phyloP scores from a whole-genome alignment of 352 stramenopile genomes.

The Lagenidium giganteum region DNA sequence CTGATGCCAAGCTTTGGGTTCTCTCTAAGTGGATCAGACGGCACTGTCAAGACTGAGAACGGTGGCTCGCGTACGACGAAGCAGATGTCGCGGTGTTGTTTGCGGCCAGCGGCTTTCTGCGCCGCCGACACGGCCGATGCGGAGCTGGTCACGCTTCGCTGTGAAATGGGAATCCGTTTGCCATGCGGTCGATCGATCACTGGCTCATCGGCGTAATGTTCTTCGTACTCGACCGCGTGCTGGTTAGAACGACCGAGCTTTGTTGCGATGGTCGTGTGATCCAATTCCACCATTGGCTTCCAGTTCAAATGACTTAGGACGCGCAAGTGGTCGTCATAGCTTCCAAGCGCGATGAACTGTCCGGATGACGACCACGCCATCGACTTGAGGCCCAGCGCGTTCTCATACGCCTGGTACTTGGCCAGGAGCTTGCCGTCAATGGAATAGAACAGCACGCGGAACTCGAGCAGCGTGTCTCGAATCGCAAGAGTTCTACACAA shows the following conservation, averaged over 20 bases:
- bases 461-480: conserved; percentile 70
- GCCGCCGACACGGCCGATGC: conserved; percentile 53
- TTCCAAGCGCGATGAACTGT: conserved; percentile 74
- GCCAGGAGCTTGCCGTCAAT: conserved; percentile 49
- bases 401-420: conserved; percentile 81
- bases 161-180: conserved; percentile 41
- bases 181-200: conserved; percentile 55
- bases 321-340: conserved; percentile 73
- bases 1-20: conserved; percentile 71
- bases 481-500: conserved; percentile 49
- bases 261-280: conserved; percentile 54
- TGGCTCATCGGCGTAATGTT: conserved; percentile 43
- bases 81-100: conserved; percentile 47
- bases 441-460: conserved; percentile 66
- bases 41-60: conserved; percentile 65
- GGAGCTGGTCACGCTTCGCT: conserved; percentile 40
- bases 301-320: conserved; percentile 75
- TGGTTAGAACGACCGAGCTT: conserved; percentile 38
- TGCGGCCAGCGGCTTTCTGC: conserved; percentile 43
- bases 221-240: conserved; percentile 63
- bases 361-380: conserved; percentile 78
- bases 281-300: conserved; percentile 68
- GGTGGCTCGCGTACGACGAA: conserved; percentile 64
- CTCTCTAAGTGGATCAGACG: conserved; percentile 60
- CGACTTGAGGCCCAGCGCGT: conserved; percentile 61